Conservation (phyloP, 306 rosid species). For the Lathyrus sativus region DNA sequence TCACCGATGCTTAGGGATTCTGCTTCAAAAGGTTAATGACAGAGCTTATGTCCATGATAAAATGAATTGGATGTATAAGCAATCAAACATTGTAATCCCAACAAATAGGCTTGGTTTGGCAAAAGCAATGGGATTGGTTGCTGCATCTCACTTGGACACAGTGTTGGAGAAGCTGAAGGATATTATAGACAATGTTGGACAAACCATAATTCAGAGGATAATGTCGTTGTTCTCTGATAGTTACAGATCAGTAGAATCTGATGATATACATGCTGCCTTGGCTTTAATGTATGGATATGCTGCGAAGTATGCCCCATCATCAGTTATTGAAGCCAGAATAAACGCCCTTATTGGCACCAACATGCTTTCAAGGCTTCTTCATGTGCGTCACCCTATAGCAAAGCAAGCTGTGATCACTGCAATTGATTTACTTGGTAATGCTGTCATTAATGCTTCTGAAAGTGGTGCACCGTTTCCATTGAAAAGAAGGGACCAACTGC, state of each 20-base stretch:
- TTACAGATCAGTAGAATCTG: slow-evolving; percentile 81
- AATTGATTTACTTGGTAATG: slow-evolving; percentile 94
- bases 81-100: slow-evolving; percentile 75
- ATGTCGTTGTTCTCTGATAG: slow-evolving; percentile 82
- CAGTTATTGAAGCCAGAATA: slow-evolving; percentile 98
- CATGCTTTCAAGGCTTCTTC: slow-evolving; percentile 91
- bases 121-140: slow-evolving; percentile 98
- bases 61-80: slow-evolving; percentile 89
- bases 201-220: slow-evolving; percentile 79
- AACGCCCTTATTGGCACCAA: slow-evolving; percentile 98
- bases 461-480: too few species aligned
- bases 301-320: slow-evolving; percentile 94
- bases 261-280: slow-evolving; percentile 96
- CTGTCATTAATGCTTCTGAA: too few species aligned
- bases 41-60: slow-evolving; percentile 76
- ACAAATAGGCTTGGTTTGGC: slow-evolving; percentile 94
- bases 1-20: slow-evolving; percentile 90
- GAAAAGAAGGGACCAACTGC: too few species aligned
- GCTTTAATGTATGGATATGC: slow-evolving; percentile 99
- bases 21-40: slow-evolving; percentile 89
- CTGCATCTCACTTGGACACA: slow-evolving; percentile 97
- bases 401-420: slow-evolving; percentile 98
- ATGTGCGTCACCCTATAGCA: slow-evolving; percentile 85
- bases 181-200: slow-evolving; percentile 89
- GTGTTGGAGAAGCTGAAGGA: slow-evolving; percentile 93